phyloP scores from a whole-genome alignment of 768 basidiomycete genomes.

The Cyathus striatus region DNA sequence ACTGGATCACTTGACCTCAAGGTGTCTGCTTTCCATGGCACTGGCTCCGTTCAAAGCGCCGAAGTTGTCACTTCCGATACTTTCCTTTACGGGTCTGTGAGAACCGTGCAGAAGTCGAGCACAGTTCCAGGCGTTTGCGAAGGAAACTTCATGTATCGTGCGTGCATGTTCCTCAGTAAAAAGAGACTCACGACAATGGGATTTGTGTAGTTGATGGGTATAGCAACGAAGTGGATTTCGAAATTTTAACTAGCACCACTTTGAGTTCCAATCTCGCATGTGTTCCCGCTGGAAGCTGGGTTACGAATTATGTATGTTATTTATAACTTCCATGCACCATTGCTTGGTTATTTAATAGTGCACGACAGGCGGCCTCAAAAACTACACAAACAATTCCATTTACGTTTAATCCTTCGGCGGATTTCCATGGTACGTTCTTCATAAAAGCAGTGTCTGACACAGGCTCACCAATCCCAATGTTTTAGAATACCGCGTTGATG shows the following conservation, averaged over 20 bases:
- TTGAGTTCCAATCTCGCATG: slow-evolving; percentile 14
- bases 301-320: slow-evolving; percentile 23
- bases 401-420: slow-evolving; percentile 24
- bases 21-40: slow-evolving; percentile 24
- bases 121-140: slow-evolving; percentile 25
- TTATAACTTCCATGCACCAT: neutral
- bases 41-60: slow-evolving; percentile 19
- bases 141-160: slow-evolving; percentile 31
- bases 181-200: no score
- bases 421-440: slow-evolving; percentile 23
- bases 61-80: slow-evolving; percentile 21
- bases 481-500: slow-evolving; percentile 32
- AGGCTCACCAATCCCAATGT: neutral
- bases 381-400: slow-evolving; percentile 26
- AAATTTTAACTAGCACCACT: slow-evolving; percentile 28
- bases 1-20: slow-evolving; percentile 25
- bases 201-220: no score
- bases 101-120: slow-evolving; percentile 29
- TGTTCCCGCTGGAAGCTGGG: slow-evolving; percentile 30
- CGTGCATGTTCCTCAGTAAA: slow-evolving; percentile 3
- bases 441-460: neutral
- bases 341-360: neutral
- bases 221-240: slow-evolving; percentile 28
- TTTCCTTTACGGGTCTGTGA: slow-evolving; percentile 27
- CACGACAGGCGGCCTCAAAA: neutral